Percentiles rank a stretch among this genome's conserved stretches.
Conservation (phyloP, 2,329 filamentous ascomycete genomes). For the Colletotrichum spinosum region DNA sequence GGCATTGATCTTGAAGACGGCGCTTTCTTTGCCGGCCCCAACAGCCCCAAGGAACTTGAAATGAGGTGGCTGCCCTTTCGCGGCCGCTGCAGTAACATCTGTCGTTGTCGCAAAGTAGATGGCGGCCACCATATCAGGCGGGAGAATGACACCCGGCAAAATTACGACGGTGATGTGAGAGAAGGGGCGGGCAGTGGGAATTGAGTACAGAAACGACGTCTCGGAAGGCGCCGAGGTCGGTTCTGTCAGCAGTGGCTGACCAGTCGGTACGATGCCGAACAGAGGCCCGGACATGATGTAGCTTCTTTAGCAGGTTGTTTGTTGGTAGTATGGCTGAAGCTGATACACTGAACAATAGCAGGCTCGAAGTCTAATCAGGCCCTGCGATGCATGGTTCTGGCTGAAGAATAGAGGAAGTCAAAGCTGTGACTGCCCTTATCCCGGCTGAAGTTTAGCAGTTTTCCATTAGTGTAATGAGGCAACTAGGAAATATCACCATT, state of each 20-base stretch:
- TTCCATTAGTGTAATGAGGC: no score
- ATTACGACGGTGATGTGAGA: conserved; percentile 91
- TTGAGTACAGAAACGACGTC: conserved; percentile 67
- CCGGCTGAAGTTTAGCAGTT: no score
- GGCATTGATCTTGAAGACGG: conserved; percentile 82
- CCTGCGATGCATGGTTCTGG: no score
- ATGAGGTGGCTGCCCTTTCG: conserved; percentile 60
- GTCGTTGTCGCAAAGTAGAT: conserved; percentile 80
- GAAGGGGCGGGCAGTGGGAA: conserved; percentile 66
- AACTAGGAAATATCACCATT: not conserved
- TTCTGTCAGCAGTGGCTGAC: conserved; percentile 66
- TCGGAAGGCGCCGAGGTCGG: conserved; percentile 65
- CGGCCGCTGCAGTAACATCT: conserved; percentile 52
- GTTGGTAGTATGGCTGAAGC: not conserved
- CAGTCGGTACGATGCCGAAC: conserved; percentile 72
- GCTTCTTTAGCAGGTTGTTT: not conserved
- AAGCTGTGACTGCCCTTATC: no score
- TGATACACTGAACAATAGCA: no score
- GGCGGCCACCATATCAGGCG: conserved; percentile 81
- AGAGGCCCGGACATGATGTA: conserved; percentile 56
- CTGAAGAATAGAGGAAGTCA: no score
- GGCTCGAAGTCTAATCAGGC: no score
- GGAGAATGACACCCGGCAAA: conserved; percentile 80
- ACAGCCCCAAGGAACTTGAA: conserved; percentile 92
- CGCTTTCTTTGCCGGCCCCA: conserved; percentile 89